A percentile compares a stretch with the other conserved stretches of the same genome.
Conservation (phyloP, 2,329 filamentous ascomycete species). For the Arthrobotrys pseudoclavata region DNA sequence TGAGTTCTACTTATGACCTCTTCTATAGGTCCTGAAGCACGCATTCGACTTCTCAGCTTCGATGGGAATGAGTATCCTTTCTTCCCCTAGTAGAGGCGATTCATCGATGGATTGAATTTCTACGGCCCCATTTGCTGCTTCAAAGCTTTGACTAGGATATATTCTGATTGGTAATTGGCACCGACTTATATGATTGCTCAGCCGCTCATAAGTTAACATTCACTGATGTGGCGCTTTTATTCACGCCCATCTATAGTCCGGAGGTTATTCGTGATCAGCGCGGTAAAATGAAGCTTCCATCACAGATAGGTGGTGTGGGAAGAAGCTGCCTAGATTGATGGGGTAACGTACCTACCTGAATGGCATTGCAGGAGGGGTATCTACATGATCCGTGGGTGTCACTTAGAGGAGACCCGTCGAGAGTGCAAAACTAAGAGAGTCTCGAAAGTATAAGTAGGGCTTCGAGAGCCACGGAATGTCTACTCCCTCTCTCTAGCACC, state of each 20-base stretch:
- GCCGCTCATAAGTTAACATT: constrained; percentile 17
- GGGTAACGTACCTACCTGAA: neutral
- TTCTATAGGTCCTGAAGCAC: constrained; percentile 18
- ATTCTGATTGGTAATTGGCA: no score
- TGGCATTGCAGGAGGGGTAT: no score
- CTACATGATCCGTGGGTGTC: no score
- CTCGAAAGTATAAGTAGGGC: constrained; percentile 34
- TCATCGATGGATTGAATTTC: no score
- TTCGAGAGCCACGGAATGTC: neutral
- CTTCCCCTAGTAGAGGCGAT: no score
- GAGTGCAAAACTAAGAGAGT: no score
- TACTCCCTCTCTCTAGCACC: constrained; percentile 15
- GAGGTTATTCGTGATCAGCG: constrained; percentile 40
- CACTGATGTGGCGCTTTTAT: constrained; percentile 21
- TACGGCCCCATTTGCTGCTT: no score
- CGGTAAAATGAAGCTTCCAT: constrained; percentile 7
- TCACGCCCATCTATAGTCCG: constrained; percentile 1
- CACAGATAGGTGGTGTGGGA: neutral
- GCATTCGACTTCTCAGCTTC: constrained; percentile 2
- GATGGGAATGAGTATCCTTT: neutral
- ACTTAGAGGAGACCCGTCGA: no score
- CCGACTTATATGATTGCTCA: constrained; percentile 29
- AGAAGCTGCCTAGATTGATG: constrained; percentile 6
- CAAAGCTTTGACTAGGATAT: no score
- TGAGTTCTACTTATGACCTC: neutral